Evolutionary conservation across 1,139 yeast species (phyloP).

Genomic region (Candida dubliniensis): DNA sequence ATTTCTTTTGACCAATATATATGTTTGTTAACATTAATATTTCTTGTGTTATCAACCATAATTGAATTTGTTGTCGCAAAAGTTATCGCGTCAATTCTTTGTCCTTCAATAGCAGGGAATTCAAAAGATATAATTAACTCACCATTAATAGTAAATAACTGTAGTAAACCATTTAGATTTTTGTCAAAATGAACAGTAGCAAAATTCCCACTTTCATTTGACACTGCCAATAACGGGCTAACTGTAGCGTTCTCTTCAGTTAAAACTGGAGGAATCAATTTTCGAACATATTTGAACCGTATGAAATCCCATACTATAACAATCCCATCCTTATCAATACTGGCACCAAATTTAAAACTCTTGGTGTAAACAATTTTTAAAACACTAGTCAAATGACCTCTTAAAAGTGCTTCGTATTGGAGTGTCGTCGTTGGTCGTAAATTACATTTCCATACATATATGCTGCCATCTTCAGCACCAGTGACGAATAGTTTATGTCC

Average conservation of each 20-base stretch:
- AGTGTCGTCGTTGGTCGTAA: constrained; percentile 28
- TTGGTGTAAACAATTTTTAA: constrained; percentile 43
- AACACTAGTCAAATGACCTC: constrained; percentile 55
- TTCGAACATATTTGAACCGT: constrained; percentile 48
- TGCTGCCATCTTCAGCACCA: constrained; percentile 55
- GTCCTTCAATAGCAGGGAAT: constrained; percentile 16
- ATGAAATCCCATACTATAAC: constrained; percentile 62
- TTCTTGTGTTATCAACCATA: constrained; percentile 26
- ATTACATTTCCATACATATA: constrained; percentile 53
- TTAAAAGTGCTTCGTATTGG: constrained; percentile 45
- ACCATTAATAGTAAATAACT: constrained; percentile 58
- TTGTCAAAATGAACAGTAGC: constrained; percentile 29
- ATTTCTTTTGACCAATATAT: constrained; percentile 42
- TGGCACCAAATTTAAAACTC: constrained; percentile 53
- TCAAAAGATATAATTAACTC: constrained; percentile 28
- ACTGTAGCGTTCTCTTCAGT: constrained; percentile 12
- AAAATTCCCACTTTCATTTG: constrained; percentile 57
- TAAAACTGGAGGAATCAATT: constrained; percentile 23
- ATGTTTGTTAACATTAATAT: constrained; percentile 27
- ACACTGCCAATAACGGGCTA: constrained; percentile 41
- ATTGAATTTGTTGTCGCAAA: constrained; percentile 37
- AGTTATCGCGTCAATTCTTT: constrained; percentile 22
- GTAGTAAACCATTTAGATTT: constrained; percentile 22
- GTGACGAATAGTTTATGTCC: constrained; percentile 47
- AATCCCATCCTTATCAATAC: constrained; percentile 51